Evolutionary conservation across 163 green algal genomes (phyloP).

Genomic region (Scenedesmus sp.): DNA sequence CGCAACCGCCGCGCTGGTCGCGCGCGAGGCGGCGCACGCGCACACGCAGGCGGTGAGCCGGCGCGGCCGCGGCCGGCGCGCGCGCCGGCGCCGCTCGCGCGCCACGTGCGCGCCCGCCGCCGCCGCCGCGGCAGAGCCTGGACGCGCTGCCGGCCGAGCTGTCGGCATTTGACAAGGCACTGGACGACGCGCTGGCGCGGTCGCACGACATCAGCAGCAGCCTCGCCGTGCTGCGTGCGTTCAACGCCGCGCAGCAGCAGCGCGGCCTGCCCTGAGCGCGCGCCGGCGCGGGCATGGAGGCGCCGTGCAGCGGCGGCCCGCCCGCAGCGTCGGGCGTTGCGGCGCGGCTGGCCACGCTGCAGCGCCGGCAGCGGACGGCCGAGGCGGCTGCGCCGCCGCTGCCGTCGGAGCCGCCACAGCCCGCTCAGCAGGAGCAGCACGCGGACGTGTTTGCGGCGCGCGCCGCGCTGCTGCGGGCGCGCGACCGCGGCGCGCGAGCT

Average conservation of each 20-base stretch:
- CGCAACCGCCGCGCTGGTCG: neutral
- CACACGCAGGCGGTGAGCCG: neutral
- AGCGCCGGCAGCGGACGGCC: too few species aligned
- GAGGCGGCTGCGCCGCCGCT: too few species aligned
- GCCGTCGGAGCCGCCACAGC: too few species aligned
- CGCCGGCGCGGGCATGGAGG: too few species aligned
- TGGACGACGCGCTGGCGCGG: conserved; percentile 22
- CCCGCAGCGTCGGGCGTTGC: too few species aligned
- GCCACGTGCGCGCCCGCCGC: neutral
- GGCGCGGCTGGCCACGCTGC: too few species aligned
- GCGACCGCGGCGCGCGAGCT: neutral
- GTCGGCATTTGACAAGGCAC: conserved; percentile 17
- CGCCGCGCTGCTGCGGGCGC: neutral
- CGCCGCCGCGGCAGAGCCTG: conserved; percentile 20
- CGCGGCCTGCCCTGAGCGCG: too few species aligned
- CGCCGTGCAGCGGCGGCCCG: too few species aligned
- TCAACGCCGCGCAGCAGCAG: neutral
- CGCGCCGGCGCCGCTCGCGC: neutral
- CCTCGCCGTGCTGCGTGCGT: neutral
- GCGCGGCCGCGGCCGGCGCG: too few species aligned
- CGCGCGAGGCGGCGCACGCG: conserved; percentile 4
- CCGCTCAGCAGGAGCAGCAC: too few species aligned
- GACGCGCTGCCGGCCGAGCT: conserved; percentile 27
- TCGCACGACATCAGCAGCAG: neutral
- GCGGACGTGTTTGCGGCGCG: too few species aligned